Evolutionary conservation across 148 eudicot genomes (phyloP).

Genomic region (Rhododendron kiyosumense): DNA sequence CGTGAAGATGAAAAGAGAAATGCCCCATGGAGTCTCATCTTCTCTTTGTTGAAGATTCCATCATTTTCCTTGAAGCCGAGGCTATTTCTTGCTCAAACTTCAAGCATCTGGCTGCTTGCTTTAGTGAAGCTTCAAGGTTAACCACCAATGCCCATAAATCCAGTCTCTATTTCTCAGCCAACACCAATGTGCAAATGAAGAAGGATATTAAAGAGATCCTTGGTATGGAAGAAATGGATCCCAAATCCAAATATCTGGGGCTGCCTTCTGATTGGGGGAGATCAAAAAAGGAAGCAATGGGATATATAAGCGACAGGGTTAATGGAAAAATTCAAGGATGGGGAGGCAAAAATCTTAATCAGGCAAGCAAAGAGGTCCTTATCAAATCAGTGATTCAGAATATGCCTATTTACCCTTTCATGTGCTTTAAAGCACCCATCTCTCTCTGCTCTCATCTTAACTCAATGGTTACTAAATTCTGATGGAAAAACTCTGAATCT

Average conservation of each 20-base stretch:
- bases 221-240: neutral
- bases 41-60: neutral
- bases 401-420: too few species aligned
- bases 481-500: too few species aligned
- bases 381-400: too few species aligned
- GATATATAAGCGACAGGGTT: neutral
- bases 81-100: neutral
- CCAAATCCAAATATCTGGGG: neutral
- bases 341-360: neutral
- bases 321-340: neutral
- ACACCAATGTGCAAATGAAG: too few species aligned
- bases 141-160: neutral
- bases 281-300: neutral
- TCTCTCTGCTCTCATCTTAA: neutral
- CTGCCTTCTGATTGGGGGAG: neutral
- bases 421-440: too few species aligned
- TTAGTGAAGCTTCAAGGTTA: neutral
- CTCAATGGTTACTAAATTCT: too few species aligned
- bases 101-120: neutral
- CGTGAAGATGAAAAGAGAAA: too few species aligned
- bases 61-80: neutral
- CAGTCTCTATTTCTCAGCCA: neutral
- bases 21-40: neutral
- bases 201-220: neutral
- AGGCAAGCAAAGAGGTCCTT: neutral